Evolutionary conservation across 768 basidiomycete species (phyloP), one percentile per base, ranked within the genome.

Genomic region (Tubosaeta brunneosetosa): DNA sequence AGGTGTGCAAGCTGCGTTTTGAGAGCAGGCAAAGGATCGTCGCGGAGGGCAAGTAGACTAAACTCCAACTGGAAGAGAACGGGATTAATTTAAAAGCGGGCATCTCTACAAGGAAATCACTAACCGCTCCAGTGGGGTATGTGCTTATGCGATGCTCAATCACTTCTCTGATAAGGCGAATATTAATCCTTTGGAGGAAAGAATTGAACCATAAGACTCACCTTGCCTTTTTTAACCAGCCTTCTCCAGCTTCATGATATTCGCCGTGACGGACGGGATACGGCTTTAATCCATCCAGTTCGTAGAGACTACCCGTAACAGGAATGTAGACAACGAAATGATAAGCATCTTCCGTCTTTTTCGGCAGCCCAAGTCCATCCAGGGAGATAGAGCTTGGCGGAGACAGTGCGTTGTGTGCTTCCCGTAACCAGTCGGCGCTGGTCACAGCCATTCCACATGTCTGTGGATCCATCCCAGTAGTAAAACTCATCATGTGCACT

Each of bases 291-390:
- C 95, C 95, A 63, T 98, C 95, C 31, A 99, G 78, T 71, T 99
- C 95, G 70, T 94, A 97, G 41, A 99, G 71, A 22, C 79, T 77
- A 17, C 90, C 95, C 69, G 85, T 78, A 40, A 84, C 73, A 4
- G 95, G 95, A 44, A 95, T 73, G 67, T 97, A 99, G 11, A 95
- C 87, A 38, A 98, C 85, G 63, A 98, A 99, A 62, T 99, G 95
- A 69, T 95, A 99, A 12, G 94, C 94, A 61, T 98, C 97, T 64
- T 85, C 84, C 4, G 72, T 71, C 60, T 73, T 83, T 59, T 75
- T 87, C 26, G 80, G 81, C 19, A 88, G 74, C 22, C 82, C 85
- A 22, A 92, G 77, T 17, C 93, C 91, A 62, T 93, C 90, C 49
- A 95, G 73, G 6, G 91, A 91, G 59, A 97, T 89, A 1, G 91